A percentile compares a stretch with the other conserved stretches of the same genome.
Evolutionary conservation across 805 yeast genomes (phyloP).

Genomic region (Kodamaea kaohsiungensis): DNA sequence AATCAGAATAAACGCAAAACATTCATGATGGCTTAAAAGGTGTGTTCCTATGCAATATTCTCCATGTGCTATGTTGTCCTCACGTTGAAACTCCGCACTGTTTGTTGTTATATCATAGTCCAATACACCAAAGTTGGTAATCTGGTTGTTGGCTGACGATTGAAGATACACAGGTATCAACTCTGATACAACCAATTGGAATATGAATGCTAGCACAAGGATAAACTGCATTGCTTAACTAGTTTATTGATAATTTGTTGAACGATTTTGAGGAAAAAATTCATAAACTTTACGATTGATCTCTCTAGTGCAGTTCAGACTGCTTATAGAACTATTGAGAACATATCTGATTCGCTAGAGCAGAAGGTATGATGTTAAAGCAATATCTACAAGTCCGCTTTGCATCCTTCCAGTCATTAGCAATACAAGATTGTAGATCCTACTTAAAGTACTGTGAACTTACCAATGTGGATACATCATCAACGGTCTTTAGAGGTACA

Average conservation of each 20-base stretch:
- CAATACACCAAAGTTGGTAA: constrained; percentile 1
- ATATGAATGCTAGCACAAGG: background rate
- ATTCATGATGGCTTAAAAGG: constrained; percentile 29
- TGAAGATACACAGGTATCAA: constrained; percentile 6
- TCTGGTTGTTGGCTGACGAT: background rate
- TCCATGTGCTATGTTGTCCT: constrained; percentile 6
- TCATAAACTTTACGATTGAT: background rate
- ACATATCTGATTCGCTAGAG: background rate
- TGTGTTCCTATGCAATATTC: constrained; percentile 34
- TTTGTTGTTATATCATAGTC: constrained; percentile 2
- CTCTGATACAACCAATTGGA: background rate
- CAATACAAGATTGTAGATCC: constrained; percentile 25
- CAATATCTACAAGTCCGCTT: background rate
- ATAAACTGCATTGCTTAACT: background rate
- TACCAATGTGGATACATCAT: constrained; percentile 20
- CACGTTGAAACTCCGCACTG: background rate
- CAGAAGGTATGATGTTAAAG: background rate
- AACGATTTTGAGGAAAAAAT: background rate
- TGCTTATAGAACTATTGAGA: background rate
- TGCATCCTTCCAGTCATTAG: background rate
- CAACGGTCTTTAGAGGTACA: constrained; percentile 56
- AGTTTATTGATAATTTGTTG: background rate
- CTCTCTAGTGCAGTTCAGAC: background rate
- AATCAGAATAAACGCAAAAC: constrained; percentile 26
- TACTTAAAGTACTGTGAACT: constrained; percentile 31